Conservation (phyloP, 2,329 filamentous ascomycete species). For the Colletotrichum sp. region DNA sequence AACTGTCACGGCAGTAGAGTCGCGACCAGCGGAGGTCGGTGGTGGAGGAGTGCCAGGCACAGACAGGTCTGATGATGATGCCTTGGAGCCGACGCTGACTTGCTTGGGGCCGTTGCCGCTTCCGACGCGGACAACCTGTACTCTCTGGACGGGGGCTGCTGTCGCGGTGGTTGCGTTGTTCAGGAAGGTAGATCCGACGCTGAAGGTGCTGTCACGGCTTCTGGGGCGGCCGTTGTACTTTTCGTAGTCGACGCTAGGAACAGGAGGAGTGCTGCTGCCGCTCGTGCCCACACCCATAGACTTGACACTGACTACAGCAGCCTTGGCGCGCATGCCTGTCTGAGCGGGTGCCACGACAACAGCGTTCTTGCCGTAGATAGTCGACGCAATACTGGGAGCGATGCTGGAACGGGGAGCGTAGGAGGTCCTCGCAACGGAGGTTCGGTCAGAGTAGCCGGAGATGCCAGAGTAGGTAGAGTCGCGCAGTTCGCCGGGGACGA, state of each 20-base stretch:
- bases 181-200: conserved; percentile 71
- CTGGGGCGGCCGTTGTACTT: conserved; percentile 59
- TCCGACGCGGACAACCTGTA: conserved; percentile 65
- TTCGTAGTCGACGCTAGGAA: conserved; percentile 73
- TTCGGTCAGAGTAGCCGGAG: conserved; percentile 66
- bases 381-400: conserved; percentile 86
- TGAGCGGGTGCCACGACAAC: conserved; percentile 83
- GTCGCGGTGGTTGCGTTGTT: conserved; percentile 67
- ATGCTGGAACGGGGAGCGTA: conserved; percentile 74
- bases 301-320: conserved; percentile 92
- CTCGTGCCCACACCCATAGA: conserved; percentile 63
- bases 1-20: conserved; percentile 52
- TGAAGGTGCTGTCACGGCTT: conserved; percentile 65
- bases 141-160: conserved; percentile 56
- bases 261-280: conserved; percentile 67
- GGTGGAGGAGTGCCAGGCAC: conserved; percentile 17
- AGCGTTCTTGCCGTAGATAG: conserved; percentile 91
- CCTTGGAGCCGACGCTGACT: conserved; percentile 41
- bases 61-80: conserved; percentile 21
- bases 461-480: conserved; percentile 89
- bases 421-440: conserved; percentile 64
- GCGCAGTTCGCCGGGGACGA: conserved; percentile 87
- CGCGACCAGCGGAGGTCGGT: conserved; percentile 28
- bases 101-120: conserved; percentile 49
- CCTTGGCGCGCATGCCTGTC: conserved; percentile 85